Conservation (phyloP, 768 basidiomycete genomes). For the Mycena sanguinolenta region DNA sequence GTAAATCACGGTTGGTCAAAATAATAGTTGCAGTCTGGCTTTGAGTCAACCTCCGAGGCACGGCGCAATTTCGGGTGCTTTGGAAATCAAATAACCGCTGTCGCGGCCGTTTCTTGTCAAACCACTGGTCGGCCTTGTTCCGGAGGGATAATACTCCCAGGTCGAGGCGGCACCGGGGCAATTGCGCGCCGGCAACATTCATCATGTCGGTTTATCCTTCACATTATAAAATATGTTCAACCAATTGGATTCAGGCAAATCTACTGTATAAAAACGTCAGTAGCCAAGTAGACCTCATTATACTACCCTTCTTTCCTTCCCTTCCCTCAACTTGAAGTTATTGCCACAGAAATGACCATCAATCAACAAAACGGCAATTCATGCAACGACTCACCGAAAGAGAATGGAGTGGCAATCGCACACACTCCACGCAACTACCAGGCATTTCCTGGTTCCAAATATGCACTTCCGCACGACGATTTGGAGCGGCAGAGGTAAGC, state of each 20-base stretch:
- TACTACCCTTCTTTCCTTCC: not conserved
- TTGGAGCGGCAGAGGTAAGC: conserved; percentile 29
- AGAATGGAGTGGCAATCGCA: not conserved
- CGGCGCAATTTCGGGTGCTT: too few relatives aligned
- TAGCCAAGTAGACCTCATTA: not conserved
- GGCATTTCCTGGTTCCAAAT: conserved; percentile 31
- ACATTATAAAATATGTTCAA: not conserved
- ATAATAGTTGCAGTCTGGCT: too few relatives aligned
- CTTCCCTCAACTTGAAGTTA: too few relatives aligned
- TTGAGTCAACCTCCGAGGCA: too few relatives aligned
- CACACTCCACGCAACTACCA: conserved; percentile 30
- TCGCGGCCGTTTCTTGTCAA: too few relatives aligned
- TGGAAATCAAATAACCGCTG: not conserved
- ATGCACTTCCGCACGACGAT: conserved; percentile 33
- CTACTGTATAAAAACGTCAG: not conserved
- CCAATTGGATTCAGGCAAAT: not conserved
- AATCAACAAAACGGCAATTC: not conserved
- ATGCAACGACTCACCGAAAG: not conserved
- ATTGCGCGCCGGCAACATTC: not conserved
- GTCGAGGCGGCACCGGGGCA: not conserved
- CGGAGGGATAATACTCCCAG: not conserved
- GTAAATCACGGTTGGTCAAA: too few relatives aligned
- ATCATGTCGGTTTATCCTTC: not conserved
- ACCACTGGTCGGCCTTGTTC: too few relatives aligned
- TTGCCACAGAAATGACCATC: not conserved